Conservation (phyloP, 2,329 filamentous ascomycete genomes). For the Aspergillus tubingensis region DNA sequence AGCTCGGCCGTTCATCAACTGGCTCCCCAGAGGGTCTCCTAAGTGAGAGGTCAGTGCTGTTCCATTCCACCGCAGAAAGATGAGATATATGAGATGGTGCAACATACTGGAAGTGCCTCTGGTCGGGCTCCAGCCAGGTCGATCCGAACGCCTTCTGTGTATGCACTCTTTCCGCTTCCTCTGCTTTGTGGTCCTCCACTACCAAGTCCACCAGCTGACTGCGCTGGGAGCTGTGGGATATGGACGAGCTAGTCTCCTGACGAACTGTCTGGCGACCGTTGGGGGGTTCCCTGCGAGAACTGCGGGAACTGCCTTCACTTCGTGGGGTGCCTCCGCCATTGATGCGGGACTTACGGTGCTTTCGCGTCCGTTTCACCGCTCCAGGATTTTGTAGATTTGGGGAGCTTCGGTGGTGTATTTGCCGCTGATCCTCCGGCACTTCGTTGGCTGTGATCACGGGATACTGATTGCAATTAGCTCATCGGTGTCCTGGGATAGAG, state of each 20-base stretch:
- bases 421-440: conserved; percentile 69
- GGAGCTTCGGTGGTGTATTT: conserved; percentile 58
- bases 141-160: conserved; percentile 64
- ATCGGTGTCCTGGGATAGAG: neutral
- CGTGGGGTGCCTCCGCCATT: conserved; percentile 22
- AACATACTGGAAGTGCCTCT: conserved; percentile 37
- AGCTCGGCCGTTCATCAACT: conserved; percentile 27
- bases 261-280: conserved; percentile 27
- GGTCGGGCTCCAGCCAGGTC: conserved; percentile 56
- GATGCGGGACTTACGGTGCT: conserved; percentile 36
- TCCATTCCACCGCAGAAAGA: neutral
- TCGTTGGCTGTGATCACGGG: conserved; percentile 86
- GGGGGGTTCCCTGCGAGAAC: conserved; percentile 33
- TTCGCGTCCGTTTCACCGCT: conserved; percentile 42
- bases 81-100: neutral
- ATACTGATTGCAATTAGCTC: conserved; percentile 62
- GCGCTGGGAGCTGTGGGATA: conserved; percentile 58
- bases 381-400: conserved; percentile 38
- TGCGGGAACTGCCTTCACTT: conserved; percentile 36
- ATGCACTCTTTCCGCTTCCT: conserved; percentile 63
- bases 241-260: conserved; percentile 35
- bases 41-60: conserved; percentile 22
- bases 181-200: conserved; percentile 64
- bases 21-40: conserved; percentile 36
- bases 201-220: conserved; percentile 69